Percentiles rank a stretch among this genome's conserved stretches.
Conservation (phyloP, 2,329 filamentous ascomycete genomes). For the Chaetomiaceae sp. region DNA sequence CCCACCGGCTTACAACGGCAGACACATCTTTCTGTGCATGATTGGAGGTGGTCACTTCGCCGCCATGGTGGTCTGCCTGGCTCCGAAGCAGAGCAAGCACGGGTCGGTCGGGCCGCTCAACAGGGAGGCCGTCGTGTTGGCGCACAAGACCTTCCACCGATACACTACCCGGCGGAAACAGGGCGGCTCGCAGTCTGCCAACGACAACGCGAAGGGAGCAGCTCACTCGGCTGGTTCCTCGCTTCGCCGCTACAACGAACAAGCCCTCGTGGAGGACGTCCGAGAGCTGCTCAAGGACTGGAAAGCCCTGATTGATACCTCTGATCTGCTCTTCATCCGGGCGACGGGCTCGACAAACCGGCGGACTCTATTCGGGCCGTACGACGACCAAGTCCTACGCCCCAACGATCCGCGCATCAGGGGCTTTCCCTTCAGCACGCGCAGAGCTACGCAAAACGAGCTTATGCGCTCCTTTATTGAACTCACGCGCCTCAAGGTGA, state of each 20-base stretch:
- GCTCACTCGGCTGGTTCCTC: conserved; percentile 91
- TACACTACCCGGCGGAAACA: conserved; percentile 97
- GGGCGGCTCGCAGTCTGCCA: conserved; percentile 90
- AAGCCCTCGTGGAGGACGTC: conserved; percentile 83
- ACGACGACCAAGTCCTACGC: conserved; percentile 79
- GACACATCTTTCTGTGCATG: conserved; percentile 96
- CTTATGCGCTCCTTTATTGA: conserved; percentile 94
- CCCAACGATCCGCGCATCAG: conserved; percentile 76
- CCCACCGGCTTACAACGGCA: conserved; percentile 58
- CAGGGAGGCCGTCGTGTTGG: conserved; percentile 79
- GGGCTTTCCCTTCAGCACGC: conserved; percentile 89
- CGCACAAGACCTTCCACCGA: conserved; percentile 95
- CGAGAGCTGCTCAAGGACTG: conserved; percentile 76
- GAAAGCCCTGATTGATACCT: conserved; percentile 78
- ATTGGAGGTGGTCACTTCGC: conserved; percentile 97
- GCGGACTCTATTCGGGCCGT: conserved; percentile 82
- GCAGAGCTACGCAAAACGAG: conserved; percentile 87
- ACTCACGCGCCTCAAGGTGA: conserved; percentile 83
- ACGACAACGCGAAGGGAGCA: conserved; percentile 87
- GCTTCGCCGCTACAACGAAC: conserved; percentile 89
- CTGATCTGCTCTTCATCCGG: conserved; percentile 81
- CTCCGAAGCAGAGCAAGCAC: conserved; percentile 71
- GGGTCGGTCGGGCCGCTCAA: conserved; percentile 64
- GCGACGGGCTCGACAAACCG: conserved; percentile 85
- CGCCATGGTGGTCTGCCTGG: conserved; percentile 87